Percentiles rank a stretch among this genome's conserved stretches.
These are phyloP conservation scores for Aspergillus tanneri DNA, from an alignment of 2,329 filamentous ascomycete species.

Conservation along the genomic window DNA sequence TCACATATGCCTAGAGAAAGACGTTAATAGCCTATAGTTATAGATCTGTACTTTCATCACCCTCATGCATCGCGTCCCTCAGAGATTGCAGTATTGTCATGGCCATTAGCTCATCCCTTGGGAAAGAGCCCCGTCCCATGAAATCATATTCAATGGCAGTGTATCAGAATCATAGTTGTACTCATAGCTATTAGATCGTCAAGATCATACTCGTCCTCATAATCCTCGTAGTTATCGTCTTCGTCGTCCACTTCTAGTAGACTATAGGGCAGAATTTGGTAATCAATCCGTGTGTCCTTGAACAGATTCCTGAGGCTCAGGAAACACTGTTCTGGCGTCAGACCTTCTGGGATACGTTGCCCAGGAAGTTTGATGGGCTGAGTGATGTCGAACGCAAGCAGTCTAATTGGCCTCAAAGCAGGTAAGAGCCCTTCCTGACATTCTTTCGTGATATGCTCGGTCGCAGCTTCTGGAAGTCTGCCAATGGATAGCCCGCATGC, in stretches of 20 bases:
- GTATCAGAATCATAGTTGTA: slow-evolving; percentile 3
- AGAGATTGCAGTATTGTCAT: too few species aligned
- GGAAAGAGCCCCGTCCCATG: too few species aligned
- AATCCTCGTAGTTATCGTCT: neutral
- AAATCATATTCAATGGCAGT: too few species aligned
- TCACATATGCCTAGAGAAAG: too few species aligned
- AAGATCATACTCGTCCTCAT: neutral
- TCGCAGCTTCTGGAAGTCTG: slow-evolving; percentile 14
- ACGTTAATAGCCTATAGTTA: too few species aligned
- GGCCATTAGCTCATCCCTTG: too few species aligned
- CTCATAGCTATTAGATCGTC: neutral
- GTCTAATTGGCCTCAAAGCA: slow-evolving; percentile 13
- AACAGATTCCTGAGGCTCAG: slow-evolving; percentile 17
- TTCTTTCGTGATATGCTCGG: slow-evolving; percentile 21
- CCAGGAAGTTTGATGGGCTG: slow-evolving; percentile 17
- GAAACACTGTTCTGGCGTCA: slow-evolving; percentile 20
- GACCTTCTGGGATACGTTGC: slow-evolving; percentile 15
- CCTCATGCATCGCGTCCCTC: too few species aligned
- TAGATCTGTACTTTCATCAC: too few species aligned
- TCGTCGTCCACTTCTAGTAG: slow-evolving; percentile 5
- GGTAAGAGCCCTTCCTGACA: slow-evolving; percentile 21
- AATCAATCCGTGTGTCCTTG: slow-evolving; percentile 19
- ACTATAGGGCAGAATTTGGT: slow-evolving; percentile 13
- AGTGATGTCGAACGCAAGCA: slow-evolving; percentile 21
- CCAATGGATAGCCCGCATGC: slow-evolving; percentile 10